A percentile compares a stretch with the other conserved stretches of the same genome.
These are phyloP conservation scores for Fusarium ramigenum DNA, from an alignment of 2,329 filamentous ascomycete species.

Conservation along the genomic window DNA sequence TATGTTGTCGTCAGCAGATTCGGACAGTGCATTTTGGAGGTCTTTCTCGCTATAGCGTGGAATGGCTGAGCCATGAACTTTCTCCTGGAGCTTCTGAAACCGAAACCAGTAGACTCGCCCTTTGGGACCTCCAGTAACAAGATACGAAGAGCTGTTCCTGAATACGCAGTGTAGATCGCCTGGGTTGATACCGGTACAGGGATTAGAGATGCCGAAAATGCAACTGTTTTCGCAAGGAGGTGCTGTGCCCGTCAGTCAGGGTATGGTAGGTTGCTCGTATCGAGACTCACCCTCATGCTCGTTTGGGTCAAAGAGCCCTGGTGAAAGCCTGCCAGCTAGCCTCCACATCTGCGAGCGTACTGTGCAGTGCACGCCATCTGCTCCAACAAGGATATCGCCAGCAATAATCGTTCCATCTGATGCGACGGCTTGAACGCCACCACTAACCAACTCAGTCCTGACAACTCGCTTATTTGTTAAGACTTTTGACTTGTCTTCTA, in stretches of 20 bases:
- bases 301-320: not conserved
- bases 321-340: not conserved
- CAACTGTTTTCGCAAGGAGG: not conserved
- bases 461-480: not conserved
- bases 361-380: not conserved
- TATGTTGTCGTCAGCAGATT: not conserved
- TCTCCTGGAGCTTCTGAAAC: not conserved
- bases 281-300: not conserved
- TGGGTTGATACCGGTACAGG: not conserved
- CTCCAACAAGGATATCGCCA: not conserved
- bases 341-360: not conserved
- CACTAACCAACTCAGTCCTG: not conserved
- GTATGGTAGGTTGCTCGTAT: rapidly evolving
- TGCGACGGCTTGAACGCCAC: not conserved
- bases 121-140: not conserved
- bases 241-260: not conserved
- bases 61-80: not conserved
- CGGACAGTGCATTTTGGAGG: not conserved
- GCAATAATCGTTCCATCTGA: not conserved
- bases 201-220: not conserved
- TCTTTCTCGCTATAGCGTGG: not conserved
- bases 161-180: not conserved
- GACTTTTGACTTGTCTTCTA: not conserved
- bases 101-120: slow-evolving; percentile 3
- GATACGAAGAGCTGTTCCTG: not conserved